These are phyloP conservation scores for Sistotremastrum suecicum DNA, from an alignment of 768 basidiomycete species.

Conservation along the genomic window DNA sequence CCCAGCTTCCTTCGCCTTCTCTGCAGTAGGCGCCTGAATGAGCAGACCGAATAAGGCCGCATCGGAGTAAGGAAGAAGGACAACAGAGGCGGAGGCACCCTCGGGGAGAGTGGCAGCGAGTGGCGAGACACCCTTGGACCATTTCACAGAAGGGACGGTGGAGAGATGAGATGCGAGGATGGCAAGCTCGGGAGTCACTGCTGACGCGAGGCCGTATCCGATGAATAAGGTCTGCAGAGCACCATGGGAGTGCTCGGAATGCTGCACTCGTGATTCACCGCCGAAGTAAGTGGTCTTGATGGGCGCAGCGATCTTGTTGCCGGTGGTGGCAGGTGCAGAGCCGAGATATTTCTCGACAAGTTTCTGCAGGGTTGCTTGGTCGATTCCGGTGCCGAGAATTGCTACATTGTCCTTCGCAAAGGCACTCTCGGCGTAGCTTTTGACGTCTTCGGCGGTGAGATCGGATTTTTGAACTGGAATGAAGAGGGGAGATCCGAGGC, in stretches of 20 bases:
- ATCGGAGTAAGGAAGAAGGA: constrained; percentile 85
- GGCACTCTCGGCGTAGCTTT: constrained; percentile 53
- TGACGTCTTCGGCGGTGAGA: constrained; percentile 55
- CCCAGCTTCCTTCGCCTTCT: constrained; percentile 52
- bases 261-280: constrained; percentile 66
- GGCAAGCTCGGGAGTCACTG: constrained; percentile 56
- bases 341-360: constrained; percentile 62
- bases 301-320: constrained; percentile 13
- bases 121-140: constrained; percentile 63
- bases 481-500: constrained; percentile 85
- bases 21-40: constrained; percentile 51
- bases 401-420: constrained; percentile 75
- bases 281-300: constrained; percentile 54
- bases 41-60: constrained; percentile 77
- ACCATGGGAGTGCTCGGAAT: constrained; percentile 33
- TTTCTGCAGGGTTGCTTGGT: constrained; percentile 48
- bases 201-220: constrained; percentile 66
- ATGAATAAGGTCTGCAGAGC: constrained; percentile 70
- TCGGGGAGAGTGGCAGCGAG: constrained; percentile 45
- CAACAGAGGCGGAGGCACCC: constrained; percentile 50
- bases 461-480: constrained; percentile 49
- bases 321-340: constrained; percentile 27
- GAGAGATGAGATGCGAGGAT: constrained; percentile 73
- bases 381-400: constrained; percentile 79
- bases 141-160: constrained; percentile 71